Evolutionary conservation across 108 stramenopile genomes (phyloP).

Genomic region (Aurantiochytrium sp.): DNA sequence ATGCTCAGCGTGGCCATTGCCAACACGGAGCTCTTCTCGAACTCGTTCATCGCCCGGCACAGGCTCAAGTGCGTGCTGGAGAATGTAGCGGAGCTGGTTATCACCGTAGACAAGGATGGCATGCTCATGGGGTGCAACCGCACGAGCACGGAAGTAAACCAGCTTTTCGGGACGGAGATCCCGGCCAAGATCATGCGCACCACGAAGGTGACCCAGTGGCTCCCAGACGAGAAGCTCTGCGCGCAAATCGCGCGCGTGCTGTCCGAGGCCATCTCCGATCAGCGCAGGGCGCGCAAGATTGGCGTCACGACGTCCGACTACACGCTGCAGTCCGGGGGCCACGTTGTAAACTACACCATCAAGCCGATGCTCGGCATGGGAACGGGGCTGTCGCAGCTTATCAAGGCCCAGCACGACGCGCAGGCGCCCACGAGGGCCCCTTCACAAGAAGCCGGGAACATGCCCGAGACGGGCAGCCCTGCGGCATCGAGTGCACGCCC

Average conservation of each 20-base stretch:
- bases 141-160: background rate
- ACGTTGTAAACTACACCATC: constrained; percentile 6
- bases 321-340: background rate
- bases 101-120: constrained; percentile 10
- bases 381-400: background rate
- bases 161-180: background rate
- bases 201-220: background rate
- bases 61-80: background rate
- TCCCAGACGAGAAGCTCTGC: background rate
- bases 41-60: background rate
- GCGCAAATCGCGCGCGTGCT: background rate
- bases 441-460: too few species aligned
- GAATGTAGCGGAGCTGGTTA: background rate
- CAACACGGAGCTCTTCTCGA: background rate
- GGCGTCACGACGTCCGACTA: background rate
- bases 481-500: background rate
- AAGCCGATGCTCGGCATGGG: background rate
- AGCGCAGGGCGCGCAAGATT: background rate
- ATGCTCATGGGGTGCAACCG: background rate
- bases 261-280: background rate
- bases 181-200: background rate
- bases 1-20: constrained; percentile 14
- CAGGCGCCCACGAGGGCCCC: too few species aligned
- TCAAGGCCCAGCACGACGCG: background rate
- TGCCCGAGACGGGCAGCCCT: too few species aligned